Conservation (phyloP, 1,284 basidiomycete species). For the Sphagnurus paluster region DNA sequence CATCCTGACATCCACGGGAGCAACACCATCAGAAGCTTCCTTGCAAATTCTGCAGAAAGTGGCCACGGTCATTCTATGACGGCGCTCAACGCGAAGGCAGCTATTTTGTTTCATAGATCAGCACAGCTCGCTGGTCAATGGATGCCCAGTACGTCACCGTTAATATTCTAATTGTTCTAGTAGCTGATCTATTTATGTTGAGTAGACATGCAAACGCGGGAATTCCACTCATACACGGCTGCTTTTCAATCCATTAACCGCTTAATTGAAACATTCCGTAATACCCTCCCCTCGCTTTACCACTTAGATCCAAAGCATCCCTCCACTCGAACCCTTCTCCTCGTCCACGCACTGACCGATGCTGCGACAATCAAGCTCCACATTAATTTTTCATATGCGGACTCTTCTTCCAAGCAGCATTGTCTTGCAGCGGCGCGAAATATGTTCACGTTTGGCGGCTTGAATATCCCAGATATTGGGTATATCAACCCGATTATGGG, state of each 20-base stretch:
- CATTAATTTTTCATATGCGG: conserved; percentile 37
- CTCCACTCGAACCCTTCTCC: conserved; percentile 31
- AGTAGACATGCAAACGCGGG: conserved; percentile 36
- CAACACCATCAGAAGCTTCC: conserved; percentile 37
- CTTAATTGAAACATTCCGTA: conserved; percentile 38
- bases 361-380: conserved; percentile 46
- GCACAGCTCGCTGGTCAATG: conserved; percentile 41
- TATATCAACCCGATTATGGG: conserved; percentile 48
- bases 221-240: conserved; percentile 34
- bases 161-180: neutral
- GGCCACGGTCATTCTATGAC: conserved; percentile 27
- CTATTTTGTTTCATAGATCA: conserved; percentile 42
- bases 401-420: conserved; percentile 36
- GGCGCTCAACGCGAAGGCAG: conserved; percentile 35
- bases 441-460: conserved; percentile 36
- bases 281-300: conserved; percentile 31
- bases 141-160: conserved; percentile 35
- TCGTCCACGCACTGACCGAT: conserved; percentile 41
- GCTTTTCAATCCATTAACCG: conserved; percentile 40
- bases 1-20: conserved; percentile 32
- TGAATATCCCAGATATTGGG: conserved; percentile 36
- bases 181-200: conserved; percentile 11
- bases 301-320: conserved; percentile 31
- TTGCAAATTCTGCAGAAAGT: conserved; percentile 25
- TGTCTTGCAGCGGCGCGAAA: conserved; percentile 41